These are phyloP conservation scores for Prinsepia uniflora DNA, from an alignment of 306 rosid genomes.

Conservation along the genomic window DNA sequence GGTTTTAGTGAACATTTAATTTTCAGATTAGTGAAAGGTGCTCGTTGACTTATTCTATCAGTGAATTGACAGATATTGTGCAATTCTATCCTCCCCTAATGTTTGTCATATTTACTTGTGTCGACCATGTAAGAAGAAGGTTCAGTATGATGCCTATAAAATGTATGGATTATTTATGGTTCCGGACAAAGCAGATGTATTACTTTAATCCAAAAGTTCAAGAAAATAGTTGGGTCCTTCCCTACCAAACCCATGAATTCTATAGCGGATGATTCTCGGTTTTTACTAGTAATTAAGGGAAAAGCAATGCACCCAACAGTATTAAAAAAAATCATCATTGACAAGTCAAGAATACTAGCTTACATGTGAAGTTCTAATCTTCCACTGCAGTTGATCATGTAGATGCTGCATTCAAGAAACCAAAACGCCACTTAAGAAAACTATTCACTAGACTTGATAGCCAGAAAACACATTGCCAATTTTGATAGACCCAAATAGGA, in stretches of 20 bases:
- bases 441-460: not conserved
- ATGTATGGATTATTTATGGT: not conserved
- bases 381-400: conserved; percentile 93
- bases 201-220: not conserved
- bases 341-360: conserved; percentile 39
- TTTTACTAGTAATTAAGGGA: not conserved
- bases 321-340: not conserved
- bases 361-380: conserved; percentile 93
- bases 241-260: not conserved
- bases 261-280: not conserved
- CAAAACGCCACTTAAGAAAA: conserved; percentile 1
- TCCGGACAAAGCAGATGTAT: not conserved
- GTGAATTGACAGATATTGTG: not conserved
- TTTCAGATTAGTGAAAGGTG: not conserved
- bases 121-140: not conserved
- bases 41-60: not conserved
- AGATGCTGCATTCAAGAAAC: conserved; percentile 53
- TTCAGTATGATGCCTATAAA: not conserved
- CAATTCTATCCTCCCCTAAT: not conserved
- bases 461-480: not conserved
- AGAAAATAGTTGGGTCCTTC: not conserved
- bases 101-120: not conserved
- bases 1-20: not conserved
- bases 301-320: not conserved
- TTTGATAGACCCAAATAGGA: not conserved